Base-by-base conservation (phyloP, 768 basidiomycete species). In the Rhizopogon salebrosus region DNA sequence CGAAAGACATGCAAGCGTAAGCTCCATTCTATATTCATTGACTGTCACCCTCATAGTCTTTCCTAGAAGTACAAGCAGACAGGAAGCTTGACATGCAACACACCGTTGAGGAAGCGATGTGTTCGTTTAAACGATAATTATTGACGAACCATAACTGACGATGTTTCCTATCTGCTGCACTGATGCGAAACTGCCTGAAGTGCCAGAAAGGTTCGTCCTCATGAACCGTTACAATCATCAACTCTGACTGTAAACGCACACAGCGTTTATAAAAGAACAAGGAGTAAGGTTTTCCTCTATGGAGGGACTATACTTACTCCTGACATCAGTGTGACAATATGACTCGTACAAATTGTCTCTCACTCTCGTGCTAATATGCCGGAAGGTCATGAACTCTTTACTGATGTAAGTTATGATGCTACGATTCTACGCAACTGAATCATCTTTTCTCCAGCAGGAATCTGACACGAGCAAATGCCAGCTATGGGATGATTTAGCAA, bases 61-160 rank as follows among this genome's bases (percentile, higher is more conserved):
- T 37, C 36, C 14, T 60, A 90, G 92, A 95, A 68, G 72, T 79
- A 56, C 85, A 89, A 54, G 78, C 85, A 10, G 91, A 94, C 64
- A 82, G 78, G 55, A 78, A 82, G 45, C 67, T 94, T 13, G 84
- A 91, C 66, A 83, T 80, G 10, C 77, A 84, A 50, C 92, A 95
- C 70, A 66, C 77, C 1, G 76, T 97, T 24, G 94, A 97, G 64
- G 94, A 97, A 63, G 94, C 93, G 3, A 97, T 97, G 94, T 91
- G 90, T 89, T 63, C 7, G 78, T 70, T 8, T 49, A 48, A 35
- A 43, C 51, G 23, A 34, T 46, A 9, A 34, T 34, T 11, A 46
- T 16, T 4, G 10, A 34, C 20, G 29, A 4, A 8, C 13, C 9
- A 38, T 24, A 10, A 48, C 27, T 51, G 36, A 57, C 59, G 16